Evolutionary conservation across 768 basidiomycete genomes (phyloP), one percentile per base, ranked within the genome.

Genomic region (Nidularia pulvinata): DNA sequence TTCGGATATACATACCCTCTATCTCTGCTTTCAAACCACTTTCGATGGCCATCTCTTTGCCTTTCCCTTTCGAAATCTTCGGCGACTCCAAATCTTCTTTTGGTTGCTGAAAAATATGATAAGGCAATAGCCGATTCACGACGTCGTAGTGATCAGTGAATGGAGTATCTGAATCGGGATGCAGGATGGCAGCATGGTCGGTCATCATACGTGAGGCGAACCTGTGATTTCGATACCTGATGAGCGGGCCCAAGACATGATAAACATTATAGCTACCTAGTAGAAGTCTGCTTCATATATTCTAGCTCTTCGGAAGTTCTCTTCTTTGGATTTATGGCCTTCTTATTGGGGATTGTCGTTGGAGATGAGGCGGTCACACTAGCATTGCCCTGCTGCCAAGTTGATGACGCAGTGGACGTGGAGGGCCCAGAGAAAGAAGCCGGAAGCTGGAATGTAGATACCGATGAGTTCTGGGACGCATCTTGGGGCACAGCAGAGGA

Each of bases 31-130:
- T 67, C 13, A 79, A 62, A 48, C 81, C 78, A 30, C 69, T 58
- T 33, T 66, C 65, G 14, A 66, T 74, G 3, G 81, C 86, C 59
- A 81, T 89, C 53, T 74, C 77, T 63, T 91, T 91, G 10, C 86
- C 85, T 65, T 89, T 89, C 48, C 65, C 84, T 65, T 89, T 89
- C 48, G 64, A 58, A 33, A 74, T 63, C 32, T 61, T 56, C 49
- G 72, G 22, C 9, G 51, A 22, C 34, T 70, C 66, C 57, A 90
- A 58, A 58, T 93, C 91, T 45, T 87, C 85, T 53, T 69, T 69
- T 0, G 90, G 90, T 55, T 90, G 87, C 57, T 88, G 88, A 58
- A 86, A 91, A 48, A 93, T 69, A 61, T 93, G 91, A 60, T 90
- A 93, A 0, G 91, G 90, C 19, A 93, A 72, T 19, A 93, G 74